Conservation (phyloP, 495 filamentous ascomycete genomes). For the Annulohypoxylon bovei region DNA sequence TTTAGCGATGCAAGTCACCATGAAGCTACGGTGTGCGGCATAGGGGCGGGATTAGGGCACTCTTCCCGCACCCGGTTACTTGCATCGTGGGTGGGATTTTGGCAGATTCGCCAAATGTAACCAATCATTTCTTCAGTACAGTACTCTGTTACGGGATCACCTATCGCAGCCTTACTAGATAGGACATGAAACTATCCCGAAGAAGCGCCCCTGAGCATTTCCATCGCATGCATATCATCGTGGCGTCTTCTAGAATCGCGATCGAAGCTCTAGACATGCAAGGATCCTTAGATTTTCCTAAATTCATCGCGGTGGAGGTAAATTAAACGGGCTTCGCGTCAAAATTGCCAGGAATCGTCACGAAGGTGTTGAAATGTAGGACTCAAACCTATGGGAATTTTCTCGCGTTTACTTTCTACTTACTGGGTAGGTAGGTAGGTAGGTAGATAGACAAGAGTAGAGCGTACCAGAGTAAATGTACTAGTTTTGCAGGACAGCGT, state of each 20-base stretch:
- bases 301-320: background rate
- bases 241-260: conserved; percentile 45
- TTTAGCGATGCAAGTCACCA: conserved; percentile 36
- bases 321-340: background rate
- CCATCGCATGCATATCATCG: conserved; percentile 33
- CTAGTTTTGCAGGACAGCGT: background rate
- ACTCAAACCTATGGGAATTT: background rate
- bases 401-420: background rate
- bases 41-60: conserved; percentile 41
- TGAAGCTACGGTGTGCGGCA: conserved; percentile 41
- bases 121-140: conserved; percentile 36
- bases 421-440: too few species aligned
- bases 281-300: conserved; percentile 4
- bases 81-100: conserved; percentile 43
- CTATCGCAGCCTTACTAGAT: conserved; percentile 35
- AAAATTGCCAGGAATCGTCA: background rate
- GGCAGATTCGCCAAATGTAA: conserved; percentile 42
- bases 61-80: conserved; percentile 41
- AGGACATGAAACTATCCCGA: conserved; percentile 33
- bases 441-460: too few species aligned
- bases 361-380: background rate
- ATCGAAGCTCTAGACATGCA: conserved; percentile 37
- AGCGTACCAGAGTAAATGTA: background rate
- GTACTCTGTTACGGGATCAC: conserved; percentile 24
- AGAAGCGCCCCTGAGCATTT: conserved; percentile 30